Evolutionary conservation across 164 flowering plant species (phyloP), one percentile per base, ranked within the genome.

Genomic region (Nymphaea colorata): DNA sequence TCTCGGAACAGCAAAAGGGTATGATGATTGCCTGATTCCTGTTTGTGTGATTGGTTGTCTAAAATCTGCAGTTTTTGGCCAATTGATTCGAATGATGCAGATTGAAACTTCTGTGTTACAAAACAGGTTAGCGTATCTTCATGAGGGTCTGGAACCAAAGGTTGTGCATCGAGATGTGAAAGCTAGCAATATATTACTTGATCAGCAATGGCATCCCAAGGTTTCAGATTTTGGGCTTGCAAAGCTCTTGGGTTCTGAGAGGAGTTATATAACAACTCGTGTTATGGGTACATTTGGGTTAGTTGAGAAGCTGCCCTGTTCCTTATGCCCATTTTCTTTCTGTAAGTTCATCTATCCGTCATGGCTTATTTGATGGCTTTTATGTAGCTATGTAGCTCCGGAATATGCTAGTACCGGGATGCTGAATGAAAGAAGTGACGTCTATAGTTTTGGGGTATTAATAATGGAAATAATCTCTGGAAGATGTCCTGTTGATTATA

Each of bases 281-380:
- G 98, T 93, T 61, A 93, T 93, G 98, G 98, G 98, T 65, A 93
- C 97, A 59, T 89, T 89, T 75, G 98, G 98, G 98, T 91, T 61
- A 79, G 89, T 82, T 64, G 42, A 25, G 69, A 66, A 70, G 57
- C 69, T 68, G 47, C 8, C 42, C n/a, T 25, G 25, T 7, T 11
- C 36, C 18, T 45, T 11, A 14, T 3, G 14, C 43, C 62, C 42
- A 2, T 25, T 12, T 70, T 18, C 51, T 14, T 0, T 70, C 36
- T 10, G 10, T 36, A 12, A 6, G 8, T 12, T 3, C 6, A 57
- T 61, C 63, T 61, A 5, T n/a, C 3, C 16, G 63, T 36, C 41
- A 36, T 61, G 41, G 41, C 25, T 61, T n/a, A 61, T 36, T 61
- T 6, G 8, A n/a, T 3, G 6, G 36, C 16, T n/a, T 61, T 70